Evolutionary conservation across 805 yeast species (phyloP), one percentile per base, ranked within the genome.

Genomic region (Myxozyma neglecta): DNA sequence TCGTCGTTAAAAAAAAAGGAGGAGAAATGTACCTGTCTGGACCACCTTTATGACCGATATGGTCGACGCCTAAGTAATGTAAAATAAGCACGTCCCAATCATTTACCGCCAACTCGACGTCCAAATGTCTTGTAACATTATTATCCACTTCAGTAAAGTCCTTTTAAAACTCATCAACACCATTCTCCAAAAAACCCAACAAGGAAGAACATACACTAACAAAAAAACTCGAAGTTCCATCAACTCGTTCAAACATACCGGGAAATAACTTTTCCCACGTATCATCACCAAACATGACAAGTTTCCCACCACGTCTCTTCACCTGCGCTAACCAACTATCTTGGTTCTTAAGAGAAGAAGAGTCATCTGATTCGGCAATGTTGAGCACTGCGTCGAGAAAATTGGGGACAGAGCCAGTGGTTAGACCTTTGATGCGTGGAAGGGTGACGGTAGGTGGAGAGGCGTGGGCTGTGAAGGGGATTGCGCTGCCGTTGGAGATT

Each of bases 1-100:
- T n/a, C 24, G 16, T 6, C 20, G 20, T 11, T 7, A 14, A 2
- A 10, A 32, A 53, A 42, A 14, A 48, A 1, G 20, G 3, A 7
- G n/a, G 13, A 34, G 1, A 6, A 18, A 24, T 13, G n/a, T 52
- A 56, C 64, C 64, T 62, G 2, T 60, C 32, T 0, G 99, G 93
- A 0, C 99, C 99, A 49, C 96, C 96, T 72, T 91, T 93, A 73
- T 94, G 99, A 1, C 99, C 99, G 69, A 94, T 94, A 72, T 94
- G 99, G 72, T 94, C 99, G 35, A 94, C 77, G 0, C 99, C 99
- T 18, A 94, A 76, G 70, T 93, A 94, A 73, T 94, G 99, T 43
- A 94, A 76, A 44, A 94, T 87, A 64, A 94, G 76, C 5, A 86
- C 87, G 71, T 94, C 97, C 98, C 98, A 94, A 3, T 74, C 70